Base-by-base conservation (phyloP, 306 rosid genomes). In the Abrus precatorius region DNA sequence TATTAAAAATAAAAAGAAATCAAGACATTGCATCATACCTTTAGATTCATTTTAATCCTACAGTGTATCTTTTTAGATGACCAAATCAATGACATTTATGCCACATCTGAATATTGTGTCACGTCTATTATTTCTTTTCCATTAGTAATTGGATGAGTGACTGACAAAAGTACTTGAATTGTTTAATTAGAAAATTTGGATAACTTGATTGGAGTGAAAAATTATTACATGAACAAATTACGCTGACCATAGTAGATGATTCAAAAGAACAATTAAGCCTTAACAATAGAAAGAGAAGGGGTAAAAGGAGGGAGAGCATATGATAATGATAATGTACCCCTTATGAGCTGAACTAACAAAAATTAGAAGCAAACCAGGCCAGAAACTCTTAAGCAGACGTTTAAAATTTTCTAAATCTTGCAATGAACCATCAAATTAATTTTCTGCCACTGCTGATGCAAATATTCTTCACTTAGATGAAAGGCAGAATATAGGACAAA, bases 361-460 rank as follows among this genome's bases (percentile, higher is more conserved):
- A 73, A 36, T 14, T 44, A 72, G 75, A 54, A 54, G 60, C 71
- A 76, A 77, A 14, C 49, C 83, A 12, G 11, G 55, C 44, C 47
- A 55, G 10, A 67, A 69, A 55, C 54, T 66, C 47, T 66, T 49
- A n/a, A 60, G 78, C 68, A 47, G 20, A 41, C 79, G 4, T 72
- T 30, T 12, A 5, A 63, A 34, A 14, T 20, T 61, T 63, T 69
- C n/a, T 61, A 64, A 28, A 49, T 20, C 34, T 69, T 33, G 30
- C 45, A 61, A 50, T 50, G 63, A 76, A 53, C 44, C 11, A 62
- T 33, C 14, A 6, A 11, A 52, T 57, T 36, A 48, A 5, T 28
- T 65, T 64, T 44, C 34, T 7, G 33, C 28, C 67, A 76, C 41
- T 2, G 59, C 30, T 44, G 61, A 65, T 41, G 62, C 14, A 72